These are phyloP conservation scores for Lepidopterella palustris DNA, from an alignment of 495 filamentous ascomycete genomes.

Conservation along the genomic window DNA sequence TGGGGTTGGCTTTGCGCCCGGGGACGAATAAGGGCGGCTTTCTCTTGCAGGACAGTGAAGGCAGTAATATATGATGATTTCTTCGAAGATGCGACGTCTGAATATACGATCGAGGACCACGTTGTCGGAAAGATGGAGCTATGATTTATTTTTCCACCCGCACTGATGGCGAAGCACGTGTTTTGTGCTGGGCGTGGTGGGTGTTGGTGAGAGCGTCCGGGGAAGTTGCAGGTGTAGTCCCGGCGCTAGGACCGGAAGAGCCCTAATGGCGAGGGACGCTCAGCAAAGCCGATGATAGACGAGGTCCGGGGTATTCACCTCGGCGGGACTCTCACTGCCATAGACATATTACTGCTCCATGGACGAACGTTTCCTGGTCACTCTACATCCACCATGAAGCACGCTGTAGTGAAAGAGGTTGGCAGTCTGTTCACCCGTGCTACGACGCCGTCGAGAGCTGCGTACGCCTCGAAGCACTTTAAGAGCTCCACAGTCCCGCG, in stretches of 20 bases:
- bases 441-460: slow-evolving; percentile 3
- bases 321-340: too few species aligned
- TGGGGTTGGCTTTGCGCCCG: too few species aligned
- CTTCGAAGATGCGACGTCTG: neutral
- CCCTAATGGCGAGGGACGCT: too few species aligned
- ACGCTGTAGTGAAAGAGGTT: slow-evolving; percentile 9
- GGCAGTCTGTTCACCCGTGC: slow-evolving; percentile 15
- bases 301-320: too few species aligned
- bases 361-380: neutral
- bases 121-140: neutral
- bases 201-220: too few species aligned
- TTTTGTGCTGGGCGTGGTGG: too few species aligned
- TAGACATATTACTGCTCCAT: neutral
- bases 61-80: neutral
- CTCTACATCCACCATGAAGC: slow-evolving; percentile 16
- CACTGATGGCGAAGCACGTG: slow-evolving; percentile 1
- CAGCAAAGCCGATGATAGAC: too few species aligned
- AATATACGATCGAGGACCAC: slow-evolving; percentile 1
- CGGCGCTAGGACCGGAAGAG: too few species aligned
- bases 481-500: slow-evolving; percentile 6
- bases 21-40: neutral
- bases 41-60: neutral
- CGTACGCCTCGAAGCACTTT: slow-evolving; percentile 8
- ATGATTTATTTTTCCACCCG: slow-evolving; percentile 1
- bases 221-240: too few species aligned